Evolutionary conservation across 1,284 basidiomycete genomes (phyloP), one percentile per base, ranked within the genome.

Genomic region (Ustilago shanxiensis): DNA sequence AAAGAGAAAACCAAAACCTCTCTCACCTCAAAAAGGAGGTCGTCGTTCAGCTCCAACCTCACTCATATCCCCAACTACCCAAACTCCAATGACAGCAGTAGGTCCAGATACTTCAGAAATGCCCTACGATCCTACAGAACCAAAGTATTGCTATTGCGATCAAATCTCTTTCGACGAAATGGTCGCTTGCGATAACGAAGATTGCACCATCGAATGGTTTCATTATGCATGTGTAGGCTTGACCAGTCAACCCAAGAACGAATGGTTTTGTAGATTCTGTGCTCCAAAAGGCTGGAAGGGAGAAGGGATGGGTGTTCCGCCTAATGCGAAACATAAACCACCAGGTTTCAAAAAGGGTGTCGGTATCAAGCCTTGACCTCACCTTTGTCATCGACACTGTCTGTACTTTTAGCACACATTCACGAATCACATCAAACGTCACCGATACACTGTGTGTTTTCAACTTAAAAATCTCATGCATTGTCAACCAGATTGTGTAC

Each of bases 61-160:
- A 10, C 24, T 60, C 52, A 55, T 69, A 45, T 63, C 67, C 2
- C 60, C 49, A 16, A 58, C 59, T 22, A 57, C 65, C 1, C 65
- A 60, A 45, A 45, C 55, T 5, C 10, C 33, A 4, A 51, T 35
- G 14, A 49, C 57, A 4, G 10, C 44, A 7, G 58, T 73, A 3
- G 65, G 61, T 7, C 71, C 71, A 0, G 71, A 73, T 35, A 57
- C 50, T 0, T 61, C 61, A 10, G 77, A 79, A 24, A 81, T 84
- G 74, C 81, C 85, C 7, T 74, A 83, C 37, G 79, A 79, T 55
- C 87, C 87, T 1, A 88, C 88, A 72, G 88, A 89, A 77, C 88
- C 88, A 33, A 85, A 83, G 28, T 89, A 88, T 78, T 89, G 88
- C 78, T 88, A 88, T 80, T 89, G 88, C 79, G 80, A 88, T 55